A percentile compares a stretch with the other conserved stretches of the same genome.
These are phyloP conservation scores for Eucalyptus tenuipes DNA, from an alignment of 345 rosid genomes.

Conservation along the genomic window DNA sequence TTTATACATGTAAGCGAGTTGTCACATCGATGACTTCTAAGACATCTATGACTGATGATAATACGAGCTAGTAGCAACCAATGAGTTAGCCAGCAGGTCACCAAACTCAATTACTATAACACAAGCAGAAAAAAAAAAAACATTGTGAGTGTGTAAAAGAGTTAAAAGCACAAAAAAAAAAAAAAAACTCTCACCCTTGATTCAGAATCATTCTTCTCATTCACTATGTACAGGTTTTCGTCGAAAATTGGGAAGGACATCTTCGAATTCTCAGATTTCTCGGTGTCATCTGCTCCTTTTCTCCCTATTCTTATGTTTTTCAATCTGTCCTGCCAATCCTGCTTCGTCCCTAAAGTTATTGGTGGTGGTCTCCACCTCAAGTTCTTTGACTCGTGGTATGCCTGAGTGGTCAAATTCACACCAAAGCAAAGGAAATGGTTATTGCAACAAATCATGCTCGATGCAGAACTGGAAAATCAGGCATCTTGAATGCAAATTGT, in stretches of 20 bases:
- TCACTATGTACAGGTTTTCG: conserved; percentile 49
- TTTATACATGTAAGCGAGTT: background rate
- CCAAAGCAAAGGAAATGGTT: background rate
- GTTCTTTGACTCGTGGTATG: conserved; percentile 36
- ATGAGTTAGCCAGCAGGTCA: background rate
- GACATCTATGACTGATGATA: background rate
- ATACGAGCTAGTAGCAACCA: background rate
- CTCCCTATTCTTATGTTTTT: conserved; percentile 56
- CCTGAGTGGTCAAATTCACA: conserved; percentile 18
- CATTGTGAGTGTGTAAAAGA: background rate
- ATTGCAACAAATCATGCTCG: background rate
- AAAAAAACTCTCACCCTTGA: conserved; percentile 42
- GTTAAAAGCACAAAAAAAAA: background rate
- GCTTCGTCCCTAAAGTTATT: conserved; percentile 34
- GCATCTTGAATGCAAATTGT: background rate
- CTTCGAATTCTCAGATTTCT: conserved; percentile 38
- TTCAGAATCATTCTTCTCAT: conserved; percentile 60
- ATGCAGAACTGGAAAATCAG: background rate
- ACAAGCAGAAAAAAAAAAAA: background rate
- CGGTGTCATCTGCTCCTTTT: conserved; percentile 51
- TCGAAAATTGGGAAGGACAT: conserved; percentile 68
- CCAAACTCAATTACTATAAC: background rate
- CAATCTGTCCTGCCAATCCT: conserved; percentile 81
- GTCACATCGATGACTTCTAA: background rate
- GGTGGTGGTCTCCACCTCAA: conserved; percentile 48